Evolutionary conservation across 495 filamentous ascomycete genomes (phyloP).

Genomic region (Terfezia boudieri): DNA sequence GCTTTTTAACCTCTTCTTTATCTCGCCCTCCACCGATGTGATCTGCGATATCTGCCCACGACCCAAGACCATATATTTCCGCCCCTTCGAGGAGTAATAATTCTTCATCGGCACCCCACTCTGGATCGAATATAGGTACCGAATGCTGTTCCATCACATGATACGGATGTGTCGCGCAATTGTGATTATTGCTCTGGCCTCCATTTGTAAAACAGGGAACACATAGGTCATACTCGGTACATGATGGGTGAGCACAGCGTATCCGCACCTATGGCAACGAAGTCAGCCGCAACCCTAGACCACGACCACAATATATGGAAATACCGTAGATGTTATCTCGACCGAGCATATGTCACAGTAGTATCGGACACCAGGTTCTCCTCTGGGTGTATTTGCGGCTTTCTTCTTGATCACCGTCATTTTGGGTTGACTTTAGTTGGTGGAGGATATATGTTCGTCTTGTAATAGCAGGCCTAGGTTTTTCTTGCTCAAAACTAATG

Average conservation of each 20-base stretch:
- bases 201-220: slow-evolving; percentile 82
- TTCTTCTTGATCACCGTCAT: slow-evolving; percentile 98
- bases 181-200: slow-evolving; percentile 52
- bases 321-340: slow-evolving; percentile 87
- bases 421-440: not conserved
- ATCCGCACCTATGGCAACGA: slow-evolving; percentile 56
- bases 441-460: too few species aligned
- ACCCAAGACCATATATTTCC: slow-evolving; percentile 92
- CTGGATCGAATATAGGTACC: slow-evolving; percentile 79
- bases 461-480: too few species aligned
- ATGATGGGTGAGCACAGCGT: slow-evolving; percentile 59
- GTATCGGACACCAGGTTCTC: slow-evolving; percentile 81
- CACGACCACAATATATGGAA: slow-evolving; percentile 11
- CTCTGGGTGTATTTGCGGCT: slow-evolving; percentile 54
- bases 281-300: not conserved
- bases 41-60: slow-evolving; percentile 94
- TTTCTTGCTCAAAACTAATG: too few species aligned
- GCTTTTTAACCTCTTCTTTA: slow-evolving; percentile 85
- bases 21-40: slow-evolving; percentile 86
- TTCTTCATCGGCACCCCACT: slow-evolving; percentile 97
- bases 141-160: slow-evolving; percentile 96
- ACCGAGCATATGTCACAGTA: slow-evolving; percentile 89
- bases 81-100: slow-evolving; percentile 76
- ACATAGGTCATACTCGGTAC: slow-evolving; percentile 90
- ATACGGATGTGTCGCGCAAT: slow-evolving; percentile 63